Conservation (phyloP, 805 yeast species). For the Torulaspora quercuum region DNA sequence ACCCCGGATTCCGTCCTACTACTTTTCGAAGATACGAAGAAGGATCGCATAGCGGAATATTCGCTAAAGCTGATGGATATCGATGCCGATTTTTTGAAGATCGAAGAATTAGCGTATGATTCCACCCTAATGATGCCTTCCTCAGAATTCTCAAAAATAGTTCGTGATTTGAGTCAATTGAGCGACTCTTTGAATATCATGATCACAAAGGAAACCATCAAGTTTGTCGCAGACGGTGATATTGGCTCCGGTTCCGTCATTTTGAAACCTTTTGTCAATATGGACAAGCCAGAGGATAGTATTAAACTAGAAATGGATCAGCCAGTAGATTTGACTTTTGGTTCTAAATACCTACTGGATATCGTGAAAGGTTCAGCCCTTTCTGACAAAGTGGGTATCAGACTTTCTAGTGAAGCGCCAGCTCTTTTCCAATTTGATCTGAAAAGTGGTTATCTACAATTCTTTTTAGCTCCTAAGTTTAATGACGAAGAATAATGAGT, state of each 20-base stretch:
- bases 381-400: constrained; percentile 71
- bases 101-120: constrained; percentile 91
- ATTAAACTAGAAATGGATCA: constrained; percentile 74
- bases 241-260: constrained; percentile 84
- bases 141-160: constrained; percentile 80
- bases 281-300: constrained; percentile 74
- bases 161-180: constrained; percentile 80
- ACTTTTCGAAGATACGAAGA: constrained; percentile 85
- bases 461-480: constrained; percentile 96
- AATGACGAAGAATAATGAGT: constrained; percentile 71
- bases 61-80: constrained; percentile 91
- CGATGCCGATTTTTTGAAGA: constrained; percentile 88
- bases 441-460: constrained; percentile 82
- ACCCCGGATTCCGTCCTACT: constrained; percentile 74
- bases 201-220: constrained; percentile 88
- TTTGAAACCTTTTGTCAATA: constrained; percentile 76
- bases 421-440: constrained; percentile 90
- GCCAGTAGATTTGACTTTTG: constrained; percentile 86
- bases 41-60: constrained; percentile 90
- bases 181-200: constrained; percentile 83
- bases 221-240: constrained; percentile 87
- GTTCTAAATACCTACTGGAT: constrained; percentile 85
- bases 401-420: constrained; percentile 87
- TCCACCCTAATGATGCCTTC: constrained; percentile 85
- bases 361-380: constrained; percentile 87